Evolutionary conservation across 2,329 filamentous ascomycete species (phyloP).

Genomic region (Passalora sequoiae): DNA sequence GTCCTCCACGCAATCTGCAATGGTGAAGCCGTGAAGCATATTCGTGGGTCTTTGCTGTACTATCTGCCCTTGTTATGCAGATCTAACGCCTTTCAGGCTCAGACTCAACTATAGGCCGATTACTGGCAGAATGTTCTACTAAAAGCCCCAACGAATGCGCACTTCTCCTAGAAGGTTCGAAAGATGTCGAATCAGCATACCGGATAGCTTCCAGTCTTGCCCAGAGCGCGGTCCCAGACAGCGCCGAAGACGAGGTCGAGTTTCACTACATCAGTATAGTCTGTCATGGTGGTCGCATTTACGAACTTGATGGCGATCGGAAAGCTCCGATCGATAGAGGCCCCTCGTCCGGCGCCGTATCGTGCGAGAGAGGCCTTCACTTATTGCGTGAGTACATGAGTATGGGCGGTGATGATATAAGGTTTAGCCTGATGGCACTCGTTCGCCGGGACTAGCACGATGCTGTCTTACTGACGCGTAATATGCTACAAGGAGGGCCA

Average conservation of each 20-base stretch:
- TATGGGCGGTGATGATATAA: constrained; percentile 1
- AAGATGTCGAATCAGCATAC: constrained; percentile 2
- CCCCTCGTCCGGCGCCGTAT: background rate
- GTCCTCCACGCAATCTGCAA: background rate
- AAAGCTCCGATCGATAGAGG: constrained; percentile 1
- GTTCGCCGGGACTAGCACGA: too few species aligned
- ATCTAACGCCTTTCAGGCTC: background rate
- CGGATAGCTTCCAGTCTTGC: background rate
- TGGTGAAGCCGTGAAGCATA: background rate
- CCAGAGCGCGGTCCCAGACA: background rate
- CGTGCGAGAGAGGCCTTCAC: too few species aligned
- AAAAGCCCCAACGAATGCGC: background rate
- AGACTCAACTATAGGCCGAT: background rate
- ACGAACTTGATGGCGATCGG: constrained; percentile 2
- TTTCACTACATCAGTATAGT: constrained; percentile 3
- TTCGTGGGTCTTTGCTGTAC: background rate
- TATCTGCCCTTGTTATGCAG: background rate
- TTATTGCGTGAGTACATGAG: background rate
- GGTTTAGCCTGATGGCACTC: constrained; percentile 3
- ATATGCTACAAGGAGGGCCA: too few species aligned
- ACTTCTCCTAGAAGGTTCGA: background rate
- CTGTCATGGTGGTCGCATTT: background rate
- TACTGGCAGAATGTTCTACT: background rate
- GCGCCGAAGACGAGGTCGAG: constrained; percentile 2
- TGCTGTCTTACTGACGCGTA: too few species aligned